Percentiles rank a stretch among this genome's conserved stretches.
These are phyloP conservation scores for Dictyostelium intermedium DNA, from an alignment of 78 protist genomes.

Conservation along the genomic window DNA sequence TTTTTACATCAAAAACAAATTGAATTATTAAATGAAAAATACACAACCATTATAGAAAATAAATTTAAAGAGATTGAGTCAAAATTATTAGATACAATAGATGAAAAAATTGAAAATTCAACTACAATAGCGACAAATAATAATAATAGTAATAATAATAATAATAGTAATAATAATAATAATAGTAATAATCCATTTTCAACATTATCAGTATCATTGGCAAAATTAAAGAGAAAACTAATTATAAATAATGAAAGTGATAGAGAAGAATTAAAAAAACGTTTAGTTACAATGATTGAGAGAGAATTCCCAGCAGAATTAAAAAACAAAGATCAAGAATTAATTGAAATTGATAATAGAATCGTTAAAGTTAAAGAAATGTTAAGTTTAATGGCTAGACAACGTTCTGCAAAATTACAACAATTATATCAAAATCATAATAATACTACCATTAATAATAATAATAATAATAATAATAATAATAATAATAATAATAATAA, in stretches of 20 bases:
- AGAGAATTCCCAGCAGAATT: slow-evolving; percentile 57
- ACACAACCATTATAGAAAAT: neutral
- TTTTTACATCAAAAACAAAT: slow-evolving; percentile 35
- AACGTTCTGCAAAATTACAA: neutral
- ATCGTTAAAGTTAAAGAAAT: slow-evolving; percentile 55
- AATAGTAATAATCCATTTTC: slow-evolving; percentile 2
- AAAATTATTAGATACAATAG: neutral
- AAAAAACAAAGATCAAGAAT: slow-evolving; percentile 52
- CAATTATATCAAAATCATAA: neutral
- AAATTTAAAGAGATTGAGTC: slow-evolving; percentile 8
- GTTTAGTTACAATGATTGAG: slow-evolving; percentile 14
- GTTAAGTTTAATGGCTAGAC: slow-evolving; percentile 16
- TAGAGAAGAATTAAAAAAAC: neutral
- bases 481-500: neutral
- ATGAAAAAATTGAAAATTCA: neutral
- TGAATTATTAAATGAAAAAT: slow-evolving; percentile 17
- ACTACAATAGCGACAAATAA: neutral
- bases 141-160: neutral
- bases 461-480: neutral
- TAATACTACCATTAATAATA: neutral
- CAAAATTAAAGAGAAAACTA: slow-evolving; percentile 52
- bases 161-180: neutral
- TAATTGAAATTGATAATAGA: slow-evolving; percentile 35
- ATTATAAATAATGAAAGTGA: slow-evolving; percentile 51
- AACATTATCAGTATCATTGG: slow-evolving; percentile 2